Evolutionary conservation across 23 red algal genomes (phyloP), one percentile per base, ranked within the genome.

Genomic region (Gracilaria domingensis): DNA sequence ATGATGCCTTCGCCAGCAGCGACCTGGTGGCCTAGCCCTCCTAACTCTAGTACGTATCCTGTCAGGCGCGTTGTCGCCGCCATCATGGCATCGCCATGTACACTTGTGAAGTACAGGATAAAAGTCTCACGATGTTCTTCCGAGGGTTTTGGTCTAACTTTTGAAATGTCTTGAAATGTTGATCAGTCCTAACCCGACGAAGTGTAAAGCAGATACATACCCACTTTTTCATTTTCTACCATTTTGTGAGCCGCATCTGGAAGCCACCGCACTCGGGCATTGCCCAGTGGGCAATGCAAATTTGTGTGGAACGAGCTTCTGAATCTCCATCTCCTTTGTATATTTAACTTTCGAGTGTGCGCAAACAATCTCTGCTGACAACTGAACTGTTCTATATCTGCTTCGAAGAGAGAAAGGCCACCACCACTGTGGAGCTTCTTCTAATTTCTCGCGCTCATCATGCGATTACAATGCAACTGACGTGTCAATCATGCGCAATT

Each of bases 381-480:
- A 11, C 42, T 45, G 42, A 45, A 45, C 11, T 45, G 51, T 55
- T 20, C 11, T 48, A 48, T 48, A 12, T 5, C 12, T 48, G 12
- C 7, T 8, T 8, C 51, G 8, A 55, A 16, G 18, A 55, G 11
- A 18, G 17, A 55, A 18, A 18, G 18, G 9, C 9, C 14, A 55
- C 8, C 11, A 2, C 17, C 14, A 12, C n/a, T 30, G 59, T 62
- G 59, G 59, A 62, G 59, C 59, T 62, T 29, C 24, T 29, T 9
- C 11, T n/a, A 29, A 25, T 62, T 62, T 62, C 16, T 62, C 59
- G 59, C 24, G 59, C 26, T 29, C 24, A 62, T 26, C 59, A 62
- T 62, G 59, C 59, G 24, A 1, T 62, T 62, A 30, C 59, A 62
- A 62, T 62, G 59, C 59, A 62, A 55, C 16, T 62, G 64, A 69